Evolutionary conservation across 768 basidiomycete species (phyloP), one percentile per base, ranked within the genome.

Genomic region (Tylopilus balloui): DNA sequence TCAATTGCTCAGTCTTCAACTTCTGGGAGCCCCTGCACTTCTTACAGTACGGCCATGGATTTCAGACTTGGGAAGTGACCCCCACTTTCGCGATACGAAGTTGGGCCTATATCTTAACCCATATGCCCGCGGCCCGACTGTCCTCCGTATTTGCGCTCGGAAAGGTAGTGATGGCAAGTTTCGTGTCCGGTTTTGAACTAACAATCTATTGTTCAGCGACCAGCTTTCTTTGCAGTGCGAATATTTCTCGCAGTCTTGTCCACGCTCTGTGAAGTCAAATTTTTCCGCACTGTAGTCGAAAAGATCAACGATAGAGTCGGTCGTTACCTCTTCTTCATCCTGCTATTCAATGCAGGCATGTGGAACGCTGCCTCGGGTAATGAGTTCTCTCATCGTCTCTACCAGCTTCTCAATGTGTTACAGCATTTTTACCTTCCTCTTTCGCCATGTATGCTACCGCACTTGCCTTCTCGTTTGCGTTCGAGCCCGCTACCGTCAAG

Each of bases 21-120:
- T 99, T 96, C 69, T 98, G 92, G 92, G 96, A 98, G 63, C 96
- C 96, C 17, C 72, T 99, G 14, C 96, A 99, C 70, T 94, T 93
- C 63, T 75, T 96, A 48, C 80, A 85, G 50, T 73, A 83, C 48
- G 92, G 91, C 21, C 76, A 83, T 52, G 96, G 89, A 8, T 97
- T 99, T 68, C 95, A 98, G 69, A 98, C 96, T 0, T 99, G 96
- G 96, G 96, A 99, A 64, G 81, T 90, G 6, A 88, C 93, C 9
- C 93, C 96, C 11, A 71, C 77, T 45, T 96, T 85, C 63, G 83
- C 93, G n/a, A 83, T 99, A 55, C 77, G 96, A 55, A 94, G 92
- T 55, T 98, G 93, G 92, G 81, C 92, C 11, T 98, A 98, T 69
- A 80, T 96, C 48, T 63, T 92, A 32, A 63, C 96, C 14, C 92